Evolutionary conservation across 2,329 filamentous ascomycete species (phyloP).

Genomic region (Davidsoniella neocaledoniae): DNA sequence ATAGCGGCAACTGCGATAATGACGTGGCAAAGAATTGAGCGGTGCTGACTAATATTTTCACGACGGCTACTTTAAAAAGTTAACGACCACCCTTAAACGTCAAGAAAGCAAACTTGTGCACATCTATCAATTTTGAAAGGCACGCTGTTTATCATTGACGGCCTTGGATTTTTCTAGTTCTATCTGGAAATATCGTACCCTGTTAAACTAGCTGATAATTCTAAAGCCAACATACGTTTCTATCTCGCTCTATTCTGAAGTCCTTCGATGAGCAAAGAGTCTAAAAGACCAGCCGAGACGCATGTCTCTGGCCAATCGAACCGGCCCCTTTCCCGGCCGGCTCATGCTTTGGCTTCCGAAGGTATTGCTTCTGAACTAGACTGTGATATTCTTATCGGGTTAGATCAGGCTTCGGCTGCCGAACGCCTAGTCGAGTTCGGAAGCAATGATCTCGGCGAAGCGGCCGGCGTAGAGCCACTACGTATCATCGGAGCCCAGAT

Average conservation of each 20-base stretch:
- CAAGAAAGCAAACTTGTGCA: too few relatives aligned
- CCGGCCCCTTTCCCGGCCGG: conserved; percentile 32
- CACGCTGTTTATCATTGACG: too few relatives aligned
- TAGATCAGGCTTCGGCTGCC: conserved; percentile 33
- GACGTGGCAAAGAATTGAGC: too few relatives aligned
- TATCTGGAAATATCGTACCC: neutral
- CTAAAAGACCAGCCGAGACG: neutral
- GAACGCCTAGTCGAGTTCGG: conserved; percentile 36
- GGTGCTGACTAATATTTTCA: too few relatives aligned
- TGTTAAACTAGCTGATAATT: neutral
- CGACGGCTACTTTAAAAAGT: too few relatives aligned
- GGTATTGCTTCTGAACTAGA: conserved; percentile 35
- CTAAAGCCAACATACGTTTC: too few relatives aligned
- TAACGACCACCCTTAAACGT: too few relatives aligned
- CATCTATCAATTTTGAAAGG: too few relatives aligned
- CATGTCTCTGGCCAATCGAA: conserved; percentile 23
- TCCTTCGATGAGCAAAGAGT: neutral
- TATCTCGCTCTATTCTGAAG: neutral
- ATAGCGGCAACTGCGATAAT: too few relatives aligned
- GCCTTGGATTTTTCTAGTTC: too few relatives aligned
- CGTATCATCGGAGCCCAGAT: conserved; percentile 42
- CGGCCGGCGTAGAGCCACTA: conserved; percentile 31
- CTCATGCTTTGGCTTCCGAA: conserved; percentile 35
- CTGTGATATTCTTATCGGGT: conserved; percentile 35
- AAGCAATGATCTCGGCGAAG: conserved; percentile 36